Evolutionary conservation across 2,329 filamentous ascomycete genomes (phyloP), one percentile per base, ranked within the genome.

Genomic region (Fusarium fracticaudum): DNA sequence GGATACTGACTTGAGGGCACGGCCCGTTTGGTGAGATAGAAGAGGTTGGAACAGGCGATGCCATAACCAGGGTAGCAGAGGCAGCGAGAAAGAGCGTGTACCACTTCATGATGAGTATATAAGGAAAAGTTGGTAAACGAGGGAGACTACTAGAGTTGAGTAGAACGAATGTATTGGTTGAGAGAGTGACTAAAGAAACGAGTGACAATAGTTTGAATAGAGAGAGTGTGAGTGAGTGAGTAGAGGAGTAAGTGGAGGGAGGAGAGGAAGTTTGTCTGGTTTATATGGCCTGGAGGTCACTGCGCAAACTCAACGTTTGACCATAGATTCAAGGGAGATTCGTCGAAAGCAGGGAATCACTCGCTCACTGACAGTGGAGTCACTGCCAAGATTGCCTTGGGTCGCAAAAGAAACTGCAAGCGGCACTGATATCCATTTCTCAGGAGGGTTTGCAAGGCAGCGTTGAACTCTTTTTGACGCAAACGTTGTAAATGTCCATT

Each of bases 21-120:
- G 82, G 81, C 11, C 82, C 81, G 8, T 50, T 76, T 40, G 82
- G 81, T 13, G 80, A 78, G 41, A 81, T 75, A 26, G 82, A 80
- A 31, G 78, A 74, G 38, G 40, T 33, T 20, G 76, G 72, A 51
- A 79, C 53, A 22, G 72, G 71, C 15, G 64, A 60, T 43, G 72
- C 72, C 29, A 59, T 51, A 45, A 45, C 38, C 11, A 63, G 20
- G 47, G 75, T 60, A 48, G 68, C 57, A 38, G 73, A 72, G 24
- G 74, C 67, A 43, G 69, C 47, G 22, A 78, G 57, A 51, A 76
- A 45, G 35, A 76, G 47, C 43, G 75, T 62, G 67, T 48, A 50
- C 71, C 71, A 76, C 68, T 76, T 78, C 76, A 80, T 78, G 43
- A 41, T 69, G 40, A 41, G 22, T 48, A 55, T 45, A 24, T 33